Evolutionary conservation across 495 filamentous ascomycete species (phyloP).

Genomic region (Annulohypoxylon nitens): DNA sequence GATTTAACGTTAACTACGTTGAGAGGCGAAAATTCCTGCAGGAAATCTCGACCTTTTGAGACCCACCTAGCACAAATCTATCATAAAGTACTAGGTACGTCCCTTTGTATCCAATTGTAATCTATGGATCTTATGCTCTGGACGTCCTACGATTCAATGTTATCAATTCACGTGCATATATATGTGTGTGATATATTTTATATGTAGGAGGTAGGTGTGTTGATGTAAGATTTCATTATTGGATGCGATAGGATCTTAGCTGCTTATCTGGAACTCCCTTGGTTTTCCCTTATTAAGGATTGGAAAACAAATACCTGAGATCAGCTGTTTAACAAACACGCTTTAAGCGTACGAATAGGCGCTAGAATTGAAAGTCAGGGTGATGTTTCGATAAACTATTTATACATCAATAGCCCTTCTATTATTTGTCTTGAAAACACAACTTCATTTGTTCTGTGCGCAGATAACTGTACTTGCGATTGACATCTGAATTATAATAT

Average conservation of each 20-base stretch:
- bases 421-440: background rate
- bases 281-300: background rate
- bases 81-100: background rate
- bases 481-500: background rate
- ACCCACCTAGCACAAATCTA: slow-evolving; percentile 26
- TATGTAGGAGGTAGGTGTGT: background rate
- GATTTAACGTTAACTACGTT: slow-evolving; percentile 27
- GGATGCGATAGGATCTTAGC: background rate
- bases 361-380: too few species aligned
- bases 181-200: background rate
- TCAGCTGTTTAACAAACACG: background rate
- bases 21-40: slow-evolving; percentile 42
- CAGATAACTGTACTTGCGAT: background rate
- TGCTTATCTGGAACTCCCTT: background rate
- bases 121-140: slow-evolving; percentile 1
- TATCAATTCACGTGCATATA: background rate
- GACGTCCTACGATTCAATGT: background rate
- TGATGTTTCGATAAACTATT: too few species aligned
- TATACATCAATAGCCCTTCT: too few species aligned
- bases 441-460: background rate
- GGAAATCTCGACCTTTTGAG: slow-evolving; percentile 38
- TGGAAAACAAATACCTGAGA: background rate
- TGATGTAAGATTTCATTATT: background rate
- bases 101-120: background rate
- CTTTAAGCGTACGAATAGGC: too few species aligned